phyloP scores from a whole-genome alignment of 179 eudicot species.

The Beta lomatogona region DNA sequence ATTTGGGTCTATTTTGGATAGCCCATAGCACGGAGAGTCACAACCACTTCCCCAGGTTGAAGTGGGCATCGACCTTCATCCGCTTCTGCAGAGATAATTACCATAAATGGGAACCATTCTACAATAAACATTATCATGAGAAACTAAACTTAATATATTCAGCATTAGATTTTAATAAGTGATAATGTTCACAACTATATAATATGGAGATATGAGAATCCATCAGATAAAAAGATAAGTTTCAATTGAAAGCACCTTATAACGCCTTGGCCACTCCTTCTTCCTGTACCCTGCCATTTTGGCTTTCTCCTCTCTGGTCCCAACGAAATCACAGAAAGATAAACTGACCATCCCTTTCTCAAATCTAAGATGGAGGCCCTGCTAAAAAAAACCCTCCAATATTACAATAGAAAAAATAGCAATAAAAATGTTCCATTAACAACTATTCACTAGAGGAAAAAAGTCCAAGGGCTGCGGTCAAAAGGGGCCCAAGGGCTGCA shows the following conservation, averaged over 20 bases:
- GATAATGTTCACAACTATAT: conserved; percentile 5
- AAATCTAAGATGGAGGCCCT: conserved; percentile 99
- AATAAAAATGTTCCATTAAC: not conserved
- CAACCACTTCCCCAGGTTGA: conserved; percentile 99
- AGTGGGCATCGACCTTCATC: conserved; percentile 99
- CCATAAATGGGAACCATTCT: conserved; percentile 99
- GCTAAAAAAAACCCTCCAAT: conserved; percentile 13
- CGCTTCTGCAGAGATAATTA: conserved; percentile 88
- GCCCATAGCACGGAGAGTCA: conserved; percentile 96
- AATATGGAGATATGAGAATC: not conserved
- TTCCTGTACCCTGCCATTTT: conserved; percentile 83
- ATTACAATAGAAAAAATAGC: not conserved
- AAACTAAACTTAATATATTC: conserved; percentile 4
- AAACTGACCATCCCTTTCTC: conserved; percentile 99
- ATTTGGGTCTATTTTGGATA: conserved; percentile 97
- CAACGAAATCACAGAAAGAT: conserved; percentile 98
- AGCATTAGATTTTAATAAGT: not conserved
- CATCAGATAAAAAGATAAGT: not conserved
- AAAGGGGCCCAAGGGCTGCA: too few relatives aligned
- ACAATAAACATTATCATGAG: conserved; percentile 29
- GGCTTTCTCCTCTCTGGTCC: conserved; percentile 90
- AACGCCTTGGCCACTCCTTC: conserved; percentile 98
- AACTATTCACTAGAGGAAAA: not conserved
- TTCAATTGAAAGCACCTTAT: conserved; percentile 54
- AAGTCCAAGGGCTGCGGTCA: too few relatives aligned